Conservation (phyloP, 2,329 filamentous ascomycete species). For the Colletotrichum scovillei region DNA sequence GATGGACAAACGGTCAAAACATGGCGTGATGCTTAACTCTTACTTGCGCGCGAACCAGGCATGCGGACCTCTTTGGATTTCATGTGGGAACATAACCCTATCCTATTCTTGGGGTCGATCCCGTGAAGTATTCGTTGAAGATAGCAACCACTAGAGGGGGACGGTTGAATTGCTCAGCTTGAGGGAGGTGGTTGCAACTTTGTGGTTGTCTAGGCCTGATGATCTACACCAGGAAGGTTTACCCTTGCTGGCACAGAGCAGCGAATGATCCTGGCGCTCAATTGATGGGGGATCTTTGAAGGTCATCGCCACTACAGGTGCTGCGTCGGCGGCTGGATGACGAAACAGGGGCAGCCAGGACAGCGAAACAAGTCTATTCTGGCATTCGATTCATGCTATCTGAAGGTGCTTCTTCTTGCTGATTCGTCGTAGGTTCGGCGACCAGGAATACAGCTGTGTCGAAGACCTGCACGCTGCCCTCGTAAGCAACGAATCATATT, state of each 20-base stretch:
- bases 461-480: not conserved
- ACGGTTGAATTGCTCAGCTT: not conserved
- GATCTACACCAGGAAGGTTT: constrained; percentile 29
- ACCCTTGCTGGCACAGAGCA: constrained; percentile 26
- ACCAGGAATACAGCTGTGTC: not conserved
- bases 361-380: constrained; percentile 12
- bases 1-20: constrained; percentile 18
- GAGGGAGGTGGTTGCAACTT: not conserved
- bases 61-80: not conserved
- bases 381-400: constrained; percentile 8
- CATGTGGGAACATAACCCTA: not conserved
- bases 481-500: not conserved
- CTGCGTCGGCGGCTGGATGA: not conserved
- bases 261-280: constrained; percentile 24
- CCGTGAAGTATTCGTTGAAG: not conserved
- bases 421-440: not conserved
- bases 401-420: not conserved
- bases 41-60: constrained; percentile 19
- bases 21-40: constrained; percentile 16
- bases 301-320: not conserved
- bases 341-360: constrained; percentile 16
- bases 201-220: constrained; percentile 9
- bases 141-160: not conserved
- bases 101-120: not conserved
- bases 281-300: not conserved